Conservation (phyloP, 768 basidiomycete genomes). For the Sarcodon sp. region DNA sequence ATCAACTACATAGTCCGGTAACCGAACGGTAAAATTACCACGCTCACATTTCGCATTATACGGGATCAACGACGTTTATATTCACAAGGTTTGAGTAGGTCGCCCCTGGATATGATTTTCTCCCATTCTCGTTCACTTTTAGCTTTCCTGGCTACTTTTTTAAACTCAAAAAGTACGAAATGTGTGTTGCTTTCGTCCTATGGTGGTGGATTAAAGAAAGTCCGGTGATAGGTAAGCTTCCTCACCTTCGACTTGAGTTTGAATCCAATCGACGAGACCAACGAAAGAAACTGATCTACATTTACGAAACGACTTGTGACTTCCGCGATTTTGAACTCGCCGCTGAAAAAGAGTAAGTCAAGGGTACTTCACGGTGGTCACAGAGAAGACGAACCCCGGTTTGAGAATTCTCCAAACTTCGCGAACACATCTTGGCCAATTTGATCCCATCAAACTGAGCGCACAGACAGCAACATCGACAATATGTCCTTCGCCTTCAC, state of each 20-base stretch:
- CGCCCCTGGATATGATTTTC: conserved; percentile 35
- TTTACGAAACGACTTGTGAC: conserved; percentile 75
- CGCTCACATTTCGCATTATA: too few relatives aligned
- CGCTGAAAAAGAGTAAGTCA: conserved; percentile 28
- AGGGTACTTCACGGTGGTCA: neutral
- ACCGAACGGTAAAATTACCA: too few relatives aligned
- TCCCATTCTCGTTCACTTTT: conserved; percentile 50
- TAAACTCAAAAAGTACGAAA: conserved; percentile 76
- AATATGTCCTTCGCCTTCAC: conserved; percentile 52
- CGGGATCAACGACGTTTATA: conserved; percentile 71
- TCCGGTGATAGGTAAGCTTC: conserved; percentile 3
- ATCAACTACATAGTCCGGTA: too few relatives aligned
- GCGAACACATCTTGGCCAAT: conserved; percentile 85
- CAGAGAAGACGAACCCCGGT: conserved; percentile 42
- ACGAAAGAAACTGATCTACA: conserved; percentile 48
- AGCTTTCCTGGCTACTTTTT: conserved; percentile 35
- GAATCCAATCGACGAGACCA: conserved; percentile 65
- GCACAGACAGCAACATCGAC: conserved; percentile 91
- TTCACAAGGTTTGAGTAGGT: conserved; percentile 76
- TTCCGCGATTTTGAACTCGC: conserved; percentile 79
- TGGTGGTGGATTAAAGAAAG: neutral
- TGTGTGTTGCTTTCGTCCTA: conserved; percentile 79
- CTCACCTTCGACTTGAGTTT: conserved; percentile 51
- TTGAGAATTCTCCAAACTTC: conserved; percentile 86
- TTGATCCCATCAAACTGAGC: conserved; percentile 91